Conservation (phyloP, 257 asterid genomes). For the Fraxinus excelsior region DNA sequence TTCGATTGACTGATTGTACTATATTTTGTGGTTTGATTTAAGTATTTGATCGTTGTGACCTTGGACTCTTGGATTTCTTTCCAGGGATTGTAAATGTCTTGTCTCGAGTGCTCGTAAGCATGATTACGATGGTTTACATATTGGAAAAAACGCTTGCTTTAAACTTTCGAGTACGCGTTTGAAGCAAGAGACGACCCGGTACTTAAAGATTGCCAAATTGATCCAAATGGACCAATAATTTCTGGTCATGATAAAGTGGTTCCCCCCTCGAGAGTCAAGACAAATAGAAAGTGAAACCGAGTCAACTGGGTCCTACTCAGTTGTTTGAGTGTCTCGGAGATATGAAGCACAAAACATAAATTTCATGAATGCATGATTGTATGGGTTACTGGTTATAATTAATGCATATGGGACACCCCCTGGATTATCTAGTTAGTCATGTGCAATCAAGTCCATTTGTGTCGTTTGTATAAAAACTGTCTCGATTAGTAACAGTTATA, state of each 20-base stretch:
- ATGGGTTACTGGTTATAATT: slow-evolving; percentile 25
- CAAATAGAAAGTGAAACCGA: slow-evolving; percentile 7
- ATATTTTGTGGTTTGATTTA: background rate
- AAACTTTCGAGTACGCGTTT: no score
- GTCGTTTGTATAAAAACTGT: background rate
- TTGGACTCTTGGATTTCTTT: background rate
- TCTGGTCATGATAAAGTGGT: background rate
- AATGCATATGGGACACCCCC: slow-evolving; percentile 21
- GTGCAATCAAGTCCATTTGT: background rate
- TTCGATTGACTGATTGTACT: background rate
- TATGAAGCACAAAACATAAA: slow-evolving; percentile 25
- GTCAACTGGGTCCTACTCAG: slow-evolving; percentile 37
- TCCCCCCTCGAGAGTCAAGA: background rate
- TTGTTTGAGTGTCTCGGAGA: slow-evolving; percentile 27
- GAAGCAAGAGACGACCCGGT: no score
- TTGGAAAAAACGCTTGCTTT: background rate
- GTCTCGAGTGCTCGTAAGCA: background rate
- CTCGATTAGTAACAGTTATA: background rate
- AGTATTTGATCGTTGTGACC: background rate
- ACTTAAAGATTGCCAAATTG: no score
- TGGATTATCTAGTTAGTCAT: background rate
- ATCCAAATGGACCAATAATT: background rate
- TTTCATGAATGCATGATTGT: slow-evolving; percentile 42
- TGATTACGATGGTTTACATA: background rate
- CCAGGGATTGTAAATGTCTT: background rate